Percentiles rank a stretch among this genome's conserved stretches.
phyloP scores from a whole-genome alignment of 192 early-diverging fungal species.

The Phycomyces blakesleeanus region DNA sequence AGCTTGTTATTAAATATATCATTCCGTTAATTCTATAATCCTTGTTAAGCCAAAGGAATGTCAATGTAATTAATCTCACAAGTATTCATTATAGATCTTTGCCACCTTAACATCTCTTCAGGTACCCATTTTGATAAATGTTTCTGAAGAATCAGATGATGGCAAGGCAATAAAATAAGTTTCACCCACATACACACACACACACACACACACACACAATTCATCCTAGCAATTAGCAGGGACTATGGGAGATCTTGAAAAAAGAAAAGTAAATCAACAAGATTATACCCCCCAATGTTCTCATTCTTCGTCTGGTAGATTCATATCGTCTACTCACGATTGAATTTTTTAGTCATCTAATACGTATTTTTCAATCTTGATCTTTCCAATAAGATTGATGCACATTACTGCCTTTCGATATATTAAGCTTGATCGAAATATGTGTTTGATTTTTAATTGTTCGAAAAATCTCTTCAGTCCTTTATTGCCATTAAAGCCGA shows the following conservation, averaged over 20 bases:
- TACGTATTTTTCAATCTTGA: conserved; percentile 70
- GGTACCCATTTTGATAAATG: conserved; percentile 45
- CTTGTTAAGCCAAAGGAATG: conserved; percentile 19
- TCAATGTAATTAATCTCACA: too few relatives aligned
- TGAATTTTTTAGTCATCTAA: conserved; percentile 40
- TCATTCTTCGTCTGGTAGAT: conserved; percentile 60
- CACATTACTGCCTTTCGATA: not conserved
- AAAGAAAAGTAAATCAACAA: conserved; percentile 1
- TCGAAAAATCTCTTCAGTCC: conserved; percentile 50
- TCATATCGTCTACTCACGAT: conserved; percentile 57
- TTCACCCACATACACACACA: too few relatives aligned
- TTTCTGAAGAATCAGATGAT: conserved; percentile 47
- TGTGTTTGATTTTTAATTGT: conserved; percentile 72
- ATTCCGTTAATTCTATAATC: conserved; percentile 14
- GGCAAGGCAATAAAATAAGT: conserved; percentile 46
- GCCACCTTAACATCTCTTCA: conserved; percentile 30
- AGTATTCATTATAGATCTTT: too few relatives aligned
- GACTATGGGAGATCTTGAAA: conserved; percentile 36
- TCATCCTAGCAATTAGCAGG: conserved; percentile 6
- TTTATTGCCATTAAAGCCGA: conserved; percentile 47
- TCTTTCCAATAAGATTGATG: conserved; percentile 48
- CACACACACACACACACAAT: not conserved
- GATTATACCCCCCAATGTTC: conserved; percentile 33
- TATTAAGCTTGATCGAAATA: conserved; percentile 15
- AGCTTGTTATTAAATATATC: too few relatives aligned